phyloP scores from a whole-genome alignment of 345 rosid species.

The Camelina neglecta region DNA sequence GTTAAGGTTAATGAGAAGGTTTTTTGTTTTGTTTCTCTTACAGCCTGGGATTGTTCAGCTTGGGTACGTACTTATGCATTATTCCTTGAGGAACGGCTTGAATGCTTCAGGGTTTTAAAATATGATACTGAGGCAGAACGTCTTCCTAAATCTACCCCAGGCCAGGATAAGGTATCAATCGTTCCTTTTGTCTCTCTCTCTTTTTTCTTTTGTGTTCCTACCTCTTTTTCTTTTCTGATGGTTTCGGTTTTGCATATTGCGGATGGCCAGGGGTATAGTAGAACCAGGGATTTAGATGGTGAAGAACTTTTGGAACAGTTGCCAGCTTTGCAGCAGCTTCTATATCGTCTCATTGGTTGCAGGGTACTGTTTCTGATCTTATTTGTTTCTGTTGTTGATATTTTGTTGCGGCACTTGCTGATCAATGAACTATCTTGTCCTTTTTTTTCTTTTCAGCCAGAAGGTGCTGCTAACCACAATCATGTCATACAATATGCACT shows the following conservation, averaged over 20 bases:
- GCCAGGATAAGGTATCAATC: conserved; percentile 75
- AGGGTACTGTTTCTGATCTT: conserved; percentile 54
- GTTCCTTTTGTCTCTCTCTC: conserved; percentile 3
- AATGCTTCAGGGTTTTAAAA: conserved; percentile 85
- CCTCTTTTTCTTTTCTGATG: conserved; percentile 25
- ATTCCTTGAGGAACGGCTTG: conserved; percentile 93
- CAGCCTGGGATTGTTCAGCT: conserved; percentile 99
- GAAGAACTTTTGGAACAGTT: conserved; percentile 87
- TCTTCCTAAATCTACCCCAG: conserved; percentile 79
- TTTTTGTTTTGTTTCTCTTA: not conserved
- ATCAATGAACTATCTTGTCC: conserved; percentile 19
- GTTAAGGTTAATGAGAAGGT: not conserved
- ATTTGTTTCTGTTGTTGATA: not conserved
- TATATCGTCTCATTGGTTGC: conserved; percentile 94
- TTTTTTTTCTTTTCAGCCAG: conserved; percentile 67
- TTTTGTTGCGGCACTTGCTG: conserved; percentile 12
- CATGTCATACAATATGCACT: conserved; percentile 94
- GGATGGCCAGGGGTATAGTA: conserved; percentile 78
- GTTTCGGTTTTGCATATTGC: conserved; percentile 17
- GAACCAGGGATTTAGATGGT: conserved; percentile 83
- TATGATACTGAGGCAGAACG: conserved; percentile 97
- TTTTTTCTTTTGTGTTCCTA: not conserved
- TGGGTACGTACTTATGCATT: conserved; percentile 98
- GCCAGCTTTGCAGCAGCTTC: conserved; percentile 88
- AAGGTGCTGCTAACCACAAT: conserved; percentile 89